Evolutionary conservation across 1,284 basidiomycete genomes (phyloP).

Genomic region (Ustilago trichophora): DNA sequence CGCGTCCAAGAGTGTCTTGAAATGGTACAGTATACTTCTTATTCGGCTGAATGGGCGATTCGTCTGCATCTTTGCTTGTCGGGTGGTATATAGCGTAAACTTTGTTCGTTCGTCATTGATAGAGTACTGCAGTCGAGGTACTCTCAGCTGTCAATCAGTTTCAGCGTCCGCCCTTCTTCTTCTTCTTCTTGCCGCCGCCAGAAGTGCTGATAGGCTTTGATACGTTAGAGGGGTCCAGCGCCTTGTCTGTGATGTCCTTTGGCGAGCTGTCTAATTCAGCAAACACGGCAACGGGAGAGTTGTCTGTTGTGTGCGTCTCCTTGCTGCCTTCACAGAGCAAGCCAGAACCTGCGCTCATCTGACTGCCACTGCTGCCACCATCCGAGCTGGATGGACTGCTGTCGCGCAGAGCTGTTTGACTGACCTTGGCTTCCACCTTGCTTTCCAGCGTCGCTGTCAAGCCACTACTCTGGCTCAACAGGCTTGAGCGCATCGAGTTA

Average conservation of each 20-base stretch:
- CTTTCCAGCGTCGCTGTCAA: conserved; percentile 6
- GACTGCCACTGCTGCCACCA: conserved; percentile 18
- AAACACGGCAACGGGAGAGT: background rate
- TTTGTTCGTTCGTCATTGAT: too few species aligned
- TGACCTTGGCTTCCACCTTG: conserved; percentile 3
- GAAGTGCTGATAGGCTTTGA: conserved; percentile 15
- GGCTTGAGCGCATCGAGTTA: conserved; percentile 30
- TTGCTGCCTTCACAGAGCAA: conserved; percentile 34
- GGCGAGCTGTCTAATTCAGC: background rate
- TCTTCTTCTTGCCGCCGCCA: conserved; percentile 31
- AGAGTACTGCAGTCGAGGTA: too few species aligned
- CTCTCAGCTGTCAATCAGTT: too few species aligned
- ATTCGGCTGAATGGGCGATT: too few species aligned
- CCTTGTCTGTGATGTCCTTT: background rate
- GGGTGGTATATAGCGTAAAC: too few species aligned
- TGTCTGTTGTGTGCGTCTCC: conserved; percentile 20
- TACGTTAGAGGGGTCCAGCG: background rate
- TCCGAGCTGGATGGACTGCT: conserved; percentile 27
- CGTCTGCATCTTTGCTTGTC: too few species aligned
- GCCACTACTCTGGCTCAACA: conserved; percentile 32
- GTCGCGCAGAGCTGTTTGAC: background rate
- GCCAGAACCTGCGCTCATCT: conserved; percentile 20
- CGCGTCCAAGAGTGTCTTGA: too few species aligned
- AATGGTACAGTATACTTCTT: too few species aligned
- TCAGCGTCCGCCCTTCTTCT: conserved; percentile 37